Percentiles rank a stretch among this genome's conserved stretches.
Conservation (phyloP, 345 rosid genomes). For the Clarkia xantiana region DNA sequence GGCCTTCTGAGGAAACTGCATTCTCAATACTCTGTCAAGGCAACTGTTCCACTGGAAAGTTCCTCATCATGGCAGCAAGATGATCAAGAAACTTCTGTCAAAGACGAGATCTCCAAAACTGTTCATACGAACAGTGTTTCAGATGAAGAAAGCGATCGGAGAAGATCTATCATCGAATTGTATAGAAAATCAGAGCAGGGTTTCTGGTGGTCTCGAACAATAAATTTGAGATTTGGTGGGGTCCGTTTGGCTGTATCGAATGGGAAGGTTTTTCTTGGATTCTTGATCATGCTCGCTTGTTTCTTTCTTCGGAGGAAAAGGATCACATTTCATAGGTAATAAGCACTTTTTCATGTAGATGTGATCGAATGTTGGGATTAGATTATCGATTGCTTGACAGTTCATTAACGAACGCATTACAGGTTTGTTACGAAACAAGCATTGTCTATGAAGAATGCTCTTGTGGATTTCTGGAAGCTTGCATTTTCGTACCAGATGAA, state of each 20-base stretch:
- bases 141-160: constrained; percentile 7
- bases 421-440: constrained; percentile 39
- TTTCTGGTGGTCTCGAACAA: constrained; percentile 43
- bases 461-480: constrained; percentile 74
- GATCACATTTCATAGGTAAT: constrained; percentile 47
- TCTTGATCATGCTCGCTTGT: constrained; percentile 32
- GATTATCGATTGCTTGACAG: no score
- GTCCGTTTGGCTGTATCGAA: constrained; percentile 25
- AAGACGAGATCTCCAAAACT: constrained; percentile 16
- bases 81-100: constrained; percentile 13
- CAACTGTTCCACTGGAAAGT: constrained; percentile 16
- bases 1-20: constrained; percentile 61
- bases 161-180: constrained; percentile 10
- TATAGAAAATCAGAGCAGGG: constrained; percentile 17
- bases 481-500: constrained; percentile 88
- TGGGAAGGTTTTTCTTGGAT: constrained; percentile 45
- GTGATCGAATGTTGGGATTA: no score
- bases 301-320: constrained; percentile 36
- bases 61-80: constrained; percentile 8
- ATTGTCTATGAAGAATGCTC: constrained; percentile 31
- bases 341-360: constrained; percentile 4
- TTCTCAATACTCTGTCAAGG: constrained; percentile 33
- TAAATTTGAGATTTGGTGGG: constrained; percentile 45
- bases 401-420: constrained; percentile 9
- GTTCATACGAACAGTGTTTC: not conserved